Evolutionary conservation across 148 eudicot genomes (phyloP).

Genomic region (Fagopyrum tataricum): DNA sequence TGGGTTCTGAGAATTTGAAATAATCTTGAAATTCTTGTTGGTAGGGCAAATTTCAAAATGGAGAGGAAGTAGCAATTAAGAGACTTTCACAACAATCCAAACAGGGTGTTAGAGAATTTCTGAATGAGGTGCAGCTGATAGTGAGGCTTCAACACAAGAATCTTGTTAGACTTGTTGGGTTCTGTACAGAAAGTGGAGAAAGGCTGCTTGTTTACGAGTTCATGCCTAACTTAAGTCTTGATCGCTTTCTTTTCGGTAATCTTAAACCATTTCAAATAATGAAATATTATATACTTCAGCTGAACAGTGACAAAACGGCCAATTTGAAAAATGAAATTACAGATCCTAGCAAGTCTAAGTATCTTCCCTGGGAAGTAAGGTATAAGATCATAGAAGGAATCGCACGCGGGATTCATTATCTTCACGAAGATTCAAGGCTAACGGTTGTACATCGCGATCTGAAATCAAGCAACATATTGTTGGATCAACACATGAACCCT

Average conservation of each 20-base stretch:
- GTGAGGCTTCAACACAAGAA: conserved; percentile 50
- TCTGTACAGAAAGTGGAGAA: conserved; percentile 42
- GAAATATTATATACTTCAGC: background rate
- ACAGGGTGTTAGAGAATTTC: conserved; percentile 50
- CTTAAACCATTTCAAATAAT: background rate
- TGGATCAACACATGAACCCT: conserved; percentile 12
- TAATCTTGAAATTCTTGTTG: background rate
- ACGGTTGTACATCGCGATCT: conserved; percentile 12
- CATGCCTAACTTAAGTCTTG: conserved; percentile 44
- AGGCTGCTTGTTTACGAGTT: conserved; percentile 42
- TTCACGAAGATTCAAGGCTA: conserved; percentile 9
- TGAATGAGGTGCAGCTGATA: conserved; percentile 40
- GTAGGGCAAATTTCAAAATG: conserved; percentile 26
- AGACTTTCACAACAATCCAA: conserved; percentile 39
- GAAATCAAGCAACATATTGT: conserved; percentile 3
- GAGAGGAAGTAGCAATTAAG: conserved; percentile 43
- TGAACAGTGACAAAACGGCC: background rate
- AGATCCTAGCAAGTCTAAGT: conserved; percentile 6
- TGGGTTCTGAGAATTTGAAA: background rate
- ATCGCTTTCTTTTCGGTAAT: conserved; percentile 34
- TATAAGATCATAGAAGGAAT: conserved; percentile 10
- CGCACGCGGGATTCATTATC: conserved; percentile 11
- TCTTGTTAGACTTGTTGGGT: conserved; percentile 49
- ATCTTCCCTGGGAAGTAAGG: background rate
- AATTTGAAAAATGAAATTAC: background rate